Evolutionary conservation across 73 alveolate genomes (phyloP), one percentile per base, ranked within the genome.

Genomic region (Blepharisma stoltei): DNA sequence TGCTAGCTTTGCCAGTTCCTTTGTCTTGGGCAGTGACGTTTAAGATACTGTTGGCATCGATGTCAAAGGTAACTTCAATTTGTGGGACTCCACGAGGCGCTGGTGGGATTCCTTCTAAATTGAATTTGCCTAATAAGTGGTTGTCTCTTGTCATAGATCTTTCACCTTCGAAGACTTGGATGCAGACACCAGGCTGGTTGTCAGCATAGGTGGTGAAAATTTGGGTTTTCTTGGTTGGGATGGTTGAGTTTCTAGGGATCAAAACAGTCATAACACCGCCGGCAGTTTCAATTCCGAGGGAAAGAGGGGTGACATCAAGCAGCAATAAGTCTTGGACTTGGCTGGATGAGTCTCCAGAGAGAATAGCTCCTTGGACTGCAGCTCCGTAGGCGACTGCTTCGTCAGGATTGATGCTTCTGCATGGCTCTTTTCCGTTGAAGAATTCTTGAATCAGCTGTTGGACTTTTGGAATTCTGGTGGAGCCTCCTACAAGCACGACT

Each of bases 221-320:
- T 84, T 94, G 87, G n/a, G 91, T 52, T 77, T 46, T 54, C 94
- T 92, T 94, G 80, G 97, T 92, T 21, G 98, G 98, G 86, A 94
- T 92, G 71, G 97, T 88, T 20, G 99, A 83, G 86, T 97, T 97
- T 67, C 99, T 86, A 54, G 92, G 93, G 66, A 95, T 85, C 67
- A 97, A 89, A 65, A 89, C 97, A 88, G 99, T 95, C 99, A 97
- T 97, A 80, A 97, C 96, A 66, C 97, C 98, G 6, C 99, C 99
- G 53, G 98, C 99, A 23, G 98, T 95, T 89, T 97, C 98, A 68
- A 97, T 83, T 65, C 99, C 99, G 79, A 94, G 78, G 48, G 98
- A 89, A 54, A 97, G 90, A 9, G 99, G 99, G 76, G 99, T 92
- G 54, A 81, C 89, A 18, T 81, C 89, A 67, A 81, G 53, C 21